A percentile compares a stretch with the other conserved stretches of the same genome.
phyloP scores from a whole-genome alignment of 176 grass and related monocot species.

The Carex myosuroides region DNA sequence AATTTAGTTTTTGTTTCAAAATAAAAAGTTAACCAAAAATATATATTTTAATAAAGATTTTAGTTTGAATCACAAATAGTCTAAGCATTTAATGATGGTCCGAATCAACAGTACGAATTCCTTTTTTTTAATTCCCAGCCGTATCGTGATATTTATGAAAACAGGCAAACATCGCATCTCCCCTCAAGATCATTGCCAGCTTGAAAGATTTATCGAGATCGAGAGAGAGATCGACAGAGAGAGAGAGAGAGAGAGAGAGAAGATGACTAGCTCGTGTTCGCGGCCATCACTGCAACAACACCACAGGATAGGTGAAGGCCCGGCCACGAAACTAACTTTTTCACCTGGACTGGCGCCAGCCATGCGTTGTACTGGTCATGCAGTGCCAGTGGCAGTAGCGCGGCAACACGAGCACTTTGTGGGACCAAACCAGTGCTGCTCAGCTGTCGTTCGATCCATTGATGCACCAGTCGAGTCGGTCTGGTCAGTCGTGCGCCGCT shows the following conservation, averaged over 20 bases:
- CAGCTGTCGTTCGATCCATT: conserved; percentile 32
- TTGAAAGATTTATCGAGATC: background rate
- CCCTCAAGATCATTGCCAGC: background rate
- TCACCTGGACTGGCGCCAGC: background rate
- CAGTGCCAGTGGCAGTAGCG: conserved; percentile 32
- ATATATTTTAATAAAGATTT: too few relatives aligned
- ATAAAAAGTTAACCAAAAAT: too few relatives aligned
- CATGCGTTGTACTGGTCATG: conserved; percentile 20
- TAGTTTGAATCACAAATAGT: background rate
- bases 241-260: background rate
- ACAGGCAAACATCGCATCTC: background rate
- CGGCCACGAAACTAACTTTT: background rate
- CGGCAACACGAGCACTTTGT: conserved; percentile 57
- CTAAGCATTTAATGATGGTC: conserved; percentile 2
- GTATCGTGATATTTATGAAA: background rate
- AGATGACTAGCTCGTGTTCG: conserved; percentile 29
- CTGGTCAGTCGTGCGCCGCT: conserved; percentile 87
- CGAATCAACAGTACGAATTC: background rate
- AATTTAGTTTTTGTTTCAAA: too few relatives aligned
- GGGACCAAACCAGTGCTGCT: conserved; percentile 53
- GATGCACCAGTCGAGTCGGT: conserved; percentile 45
- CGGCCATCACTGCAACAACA: conserved; percentile 36
- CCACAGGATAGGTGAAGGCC: conserved; percentile 24
- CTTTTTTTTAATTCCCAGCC: background rate
- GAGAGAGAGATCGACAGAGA: background rate